A percentile compares a stretch with the other conserved stretches of the same genome.
phyloP scores from a whole-genome alignment of 306 rosid genomes.

The Astragalus glycyphyllos region DNA sequence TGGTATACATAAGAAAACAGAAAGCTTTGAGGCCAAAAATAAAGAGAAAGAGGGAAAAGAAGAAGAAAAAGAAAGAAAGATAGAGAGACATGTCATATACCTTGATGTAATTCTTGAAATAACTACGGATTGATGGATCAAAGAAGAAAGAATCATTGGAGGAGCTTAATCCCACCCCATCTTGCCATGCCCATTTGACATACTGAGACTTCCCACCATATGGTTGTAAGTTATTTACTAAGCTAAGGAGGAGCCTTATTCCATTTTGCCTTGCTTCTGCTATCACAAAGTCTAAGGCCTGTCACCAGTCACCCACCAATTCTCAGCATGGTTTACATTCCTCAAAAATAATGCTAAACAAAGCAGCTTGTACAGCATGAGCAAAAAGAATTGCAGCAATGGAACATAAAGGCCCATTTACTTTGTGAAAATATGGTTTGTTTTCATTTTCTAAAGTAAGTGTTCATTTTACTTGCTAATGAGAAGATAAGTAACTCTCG shows the following conservation, averaged over 20 bases:
- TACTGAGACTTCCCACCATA: conserved; percentile 97
- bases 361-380: conserved; percentile 14
- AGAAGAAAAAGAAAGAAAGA: conserved; percentile 22
- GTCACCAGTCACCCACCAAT: conserved; percentile 63
- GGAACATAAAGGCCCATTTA: not conserved
- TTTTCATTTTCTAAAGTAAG: too few relatives aligned
- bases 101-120: conserved; percentile 88
- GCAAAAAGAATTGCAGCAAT: conserved; percentile 13
- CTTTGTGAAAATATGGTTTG: too few relatives aligned
- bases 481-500: too few relatives aligned
- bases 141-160: conserved; percentile 98
- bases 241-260: conserved; percentile 84
- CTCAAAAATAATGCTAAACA: conserved; percentile 31
- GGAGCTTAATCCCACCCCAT: conserved; percentile 87
- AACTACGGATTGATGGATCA: conserved; percentile 82
- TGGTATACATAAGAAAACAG: too few relatives aligned
- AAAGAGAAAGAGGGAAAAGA: conserved; percentile 2
- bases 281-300: conserved; percentile 93
- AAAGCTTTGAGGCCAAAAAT: too few relatives aligned
- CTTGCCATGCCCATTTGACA: conserved; percentile 99
- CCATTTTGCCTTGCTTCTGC: conserved; percentile 87
- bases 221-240: conserved; percentile 90
- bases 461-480: too few relatives aligned
- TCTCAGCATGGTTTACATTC: conserved; percentile 26
- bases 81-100: conserved; percentile 49